Conservation (phyloP, 202 grass and related monocot genomes). For the Zizania palustris region DNA sequence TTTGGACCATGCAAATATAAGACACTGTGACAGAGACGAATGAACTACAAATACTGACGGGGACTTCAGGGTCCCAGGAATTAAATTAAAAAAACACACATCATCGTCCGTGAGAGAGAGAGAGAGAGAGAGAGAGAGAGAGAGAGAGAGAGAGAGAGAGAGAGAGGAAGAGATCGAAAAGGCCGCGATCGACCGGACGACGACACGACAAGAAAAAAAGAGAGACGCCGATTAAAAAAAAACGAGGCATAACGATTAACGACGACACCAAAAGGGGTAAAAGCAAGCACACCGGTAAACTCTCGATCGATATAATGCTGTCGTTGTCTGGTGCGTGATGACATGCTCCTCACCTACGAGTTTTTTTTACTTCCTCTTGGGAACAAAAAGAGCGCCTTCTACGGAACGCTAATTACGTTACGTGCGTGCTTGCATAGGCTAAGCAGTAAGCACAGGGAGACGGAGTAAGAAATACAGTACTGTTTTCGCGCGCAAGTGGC, state of each 20-base stretch:
- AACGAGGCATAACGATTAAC: neutral
- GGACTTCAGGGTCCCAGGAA: neutral
- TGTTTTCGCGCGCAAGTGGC: neutral
- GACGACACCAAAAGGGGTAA: neutral
- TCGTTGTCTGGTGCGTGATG: neutral
- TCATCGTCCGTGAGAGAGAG: neutral
- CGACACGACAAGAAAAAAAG: neutral
- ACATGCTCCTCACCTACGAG: neutral
- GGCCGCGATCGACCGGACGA: neutral
- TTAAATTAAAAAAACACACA: neutral
- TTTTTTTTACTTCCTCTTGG: neutral
- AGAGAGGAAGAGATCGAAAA: neutral
- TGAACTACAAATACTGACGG: neutral
- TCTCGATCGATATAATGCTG: neutral
- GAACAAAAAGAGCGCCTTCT: neutral
- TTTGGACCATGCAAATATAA: slow-evolving; percentile 13
- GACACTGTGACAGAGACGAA: slow-evolving; percentile 18
- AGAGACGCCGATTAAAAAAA: neutral
- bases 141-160: no score
- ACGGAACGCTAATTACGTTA: neutral
- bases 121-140: no score
- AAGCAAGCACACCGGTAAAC: neutral
- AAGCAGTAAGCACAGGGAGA: neutral
- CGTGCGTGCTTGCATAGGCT: no score
- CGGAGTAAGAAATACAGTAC: neutral